These are phyloP conservation scores for Centaurea solstitialis DNA, from an alignment of 129 eudicot genomes.

Conservation along the genomic window DNA sequence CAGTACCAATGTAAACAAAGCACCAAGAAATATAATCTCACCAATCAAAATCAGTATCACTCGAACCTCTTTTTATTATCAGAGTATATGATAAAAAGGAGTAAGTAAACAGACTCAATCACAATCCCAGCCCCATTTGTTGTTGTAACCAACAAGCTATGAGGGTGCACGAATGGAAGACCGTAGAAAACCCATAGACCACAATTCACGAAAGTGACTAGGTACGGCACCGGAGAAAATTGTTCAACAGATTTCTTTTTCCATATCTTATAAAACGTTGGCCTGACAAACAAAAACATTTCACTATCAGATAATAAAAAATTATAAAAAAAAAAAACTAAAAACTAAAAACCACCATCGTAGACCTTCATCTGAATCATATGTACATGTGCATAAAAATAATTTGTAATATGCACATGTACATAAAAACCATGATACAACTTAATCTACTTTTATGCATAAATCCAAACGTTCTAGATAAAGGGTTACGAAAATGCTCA, in stretches of 20 bases:
- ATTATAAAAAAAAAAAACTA: too few species aligned
- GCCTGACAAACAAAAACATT: conserved; percentile 41
- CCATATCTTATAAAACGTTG: conserved; percentile 69
- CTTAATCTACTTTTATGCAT: too few species aligned
- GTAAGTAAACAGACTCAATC: conserved; percentile 58
- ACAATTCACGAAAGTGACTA: conserved; percentile 74
- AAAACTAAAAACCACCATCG: too few species aligned
- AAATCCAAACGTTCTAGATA: too few species aligned
- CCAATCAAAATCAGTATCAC: conserved; percentile 29
- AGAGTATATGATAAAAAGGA: conserved; percentile 49
- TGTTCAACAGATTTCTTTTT: conserved; percentile 77
- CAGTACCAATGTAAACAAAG: conserved; percentile 43
- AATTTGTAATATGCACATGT: too few species aligned
- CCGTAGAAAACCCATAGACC: conserved; percentile 85
- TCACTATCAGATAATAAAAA: not conserved
- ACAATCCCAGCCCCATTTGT: conserved; percentile 64
- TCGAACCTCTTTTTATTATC: conserved; percentile 40
- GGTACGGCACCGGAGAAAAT: conserved; percentile 72
- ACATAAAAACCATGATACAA: too few species aligned
- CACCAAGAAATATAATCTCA: conserved; percentile 49
- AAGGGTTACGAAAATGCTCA: too few species aligned
- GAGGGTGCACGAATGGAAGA: conserved; percentile 76
- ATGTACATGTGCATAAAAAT: too few species aligned
- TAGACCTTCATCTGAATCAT: too few species aligned
- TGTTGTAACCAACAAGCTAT: conserved; percentile 63